Base-by-base conservation (phyloP, 2,329 filamentous ascomycete genomes). In the Nigrospora sphaerica region DNA sequence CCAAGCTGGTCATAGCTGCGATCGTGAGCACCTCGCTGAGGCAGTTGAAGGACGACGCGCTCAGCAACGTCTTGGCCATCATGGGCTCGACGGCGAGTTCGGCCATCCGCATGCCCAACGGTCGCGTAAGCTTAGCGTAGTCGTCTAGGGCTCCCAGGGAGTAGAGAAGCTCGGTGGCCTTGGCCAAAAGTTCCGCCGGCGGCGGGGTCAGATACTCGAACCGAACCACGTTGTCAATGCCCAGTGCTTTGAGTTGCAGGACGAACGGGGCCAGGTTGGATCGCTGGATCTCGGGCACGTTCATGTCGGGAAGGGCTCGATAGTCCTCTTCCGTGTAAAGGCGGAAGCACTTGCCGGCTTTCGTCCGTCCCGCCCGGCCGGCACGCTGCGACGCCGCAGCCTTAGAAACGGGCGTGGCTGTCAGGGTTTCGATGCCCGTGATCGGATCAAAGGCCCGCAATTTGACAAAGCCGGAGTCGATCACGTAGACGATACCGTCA, bases 11-110 rank as follows among this genome's bases (percentile, higher is more conserved):
- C 92, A 98, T 97, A 14, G 93, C 91, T 6, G 92, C 89, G 53
- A 97, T 95, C 2, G 85, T 89, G 23, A 97, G 75, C 44, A 97
- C 86, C 64, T 96, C 92, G 60, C 81, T 85, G 12, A 95, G 69
- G 55, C 91, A 96, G 34, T 75, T 76, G 65, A 95, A 95, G 0
- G 77, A 73, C 5, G 80, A 70, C 0, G 91, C 86, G 16, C 83
- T 80, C 10, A 97, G 79, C 5, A 96, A 73, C 0, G 86, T 88
- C 67, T 92, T 95, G 7, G 86, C 88, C 78, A 96, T 93, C 89
- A 96, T 96, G 0, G 93, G 93, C 56, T 95, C 89, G 9, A 97
- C 80, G 0, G 91, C 86, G 38, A 98, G 73, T 63, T 97, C 92
- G 1, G 93, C 92, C 90, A 97, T 96, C 38, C 88, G 80, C 49